Percentiles rank a stretch among this genome's conserved stretches.
Evolutionary conservation across 2,329 filamentous ascomycete species (phyloP).

Genomic region (Sphaerostilbella broomeana): DNA sequence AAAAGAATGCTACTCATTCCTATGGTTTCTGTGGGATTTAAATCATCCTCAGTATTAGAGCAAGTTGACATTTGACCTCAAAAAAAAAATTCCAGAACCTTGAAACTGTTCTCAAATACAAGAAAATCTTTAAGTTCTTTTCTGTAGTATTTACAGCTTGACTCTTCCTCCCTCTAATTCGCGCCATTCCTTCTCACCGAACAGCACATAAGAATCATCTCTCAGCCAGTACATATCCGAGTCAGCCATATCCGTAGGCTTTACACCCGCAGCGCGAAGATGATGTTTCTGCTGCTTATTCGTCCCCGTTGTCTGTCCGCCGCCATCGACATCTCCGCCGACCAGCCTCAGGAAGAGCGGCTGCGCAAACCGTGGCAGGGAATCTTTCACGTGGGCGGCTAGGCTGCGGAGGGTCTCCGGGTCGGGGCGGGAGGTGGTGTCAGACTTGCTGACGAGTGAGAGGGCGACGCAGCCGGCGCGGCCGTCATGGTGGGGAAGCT

Average conservation of each 20-base stretch:
- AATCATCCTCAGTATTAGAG: no score
- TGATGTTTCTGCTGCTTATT: slow-evolving; percentile 82
- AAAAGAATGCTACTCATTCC: no score
- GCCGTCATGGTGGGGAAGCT: slow-evolving; percentile 74
- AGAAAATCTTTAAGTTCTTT: not conserved
- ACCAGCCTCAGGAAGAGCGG: slow-evolving; percentile 72
- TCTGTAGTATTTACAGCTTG: slow-evolving; percentile 52
- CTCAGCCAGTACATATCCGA: slow-evolving; percentile 65
- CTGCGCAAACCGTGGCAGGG: slow-evolving; percentile 66
- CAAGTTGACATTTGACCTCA: no score
- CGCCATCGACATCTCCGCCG: slow-evolving; percentile 43
- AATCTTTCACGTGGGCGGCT: slow-evolving; percentile 48
- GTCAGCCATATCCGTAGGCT: slow-evolving; percentile 41
- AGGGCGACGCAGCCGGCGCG: slow-evolving; percentile 76
- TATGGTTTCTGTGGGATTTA: no score
- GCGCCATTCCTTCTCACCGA: slow-evolving; percentile 62
- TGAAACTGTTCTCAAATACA: no score
- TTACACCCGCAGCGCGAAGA: slow-evolving; percentile 66
- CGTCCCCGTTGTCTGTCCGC: slow-evolving; percentile 67
- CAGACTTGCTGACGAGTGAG: no score
- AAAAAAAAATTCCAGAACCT: no score
- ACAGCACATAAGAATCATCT: slow-evolving; percentile 59
- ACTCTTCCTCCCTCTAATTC: slow-evolving; percentile 59
- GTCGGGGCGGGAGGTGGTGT: slow-evolving; percentile 34
- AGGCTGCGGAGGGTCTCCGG: slow-evolving; percentile 49